phyloP scores from a whole-genome alignment of 345 rosid species.

The Syzygium oleosum region DNA sequence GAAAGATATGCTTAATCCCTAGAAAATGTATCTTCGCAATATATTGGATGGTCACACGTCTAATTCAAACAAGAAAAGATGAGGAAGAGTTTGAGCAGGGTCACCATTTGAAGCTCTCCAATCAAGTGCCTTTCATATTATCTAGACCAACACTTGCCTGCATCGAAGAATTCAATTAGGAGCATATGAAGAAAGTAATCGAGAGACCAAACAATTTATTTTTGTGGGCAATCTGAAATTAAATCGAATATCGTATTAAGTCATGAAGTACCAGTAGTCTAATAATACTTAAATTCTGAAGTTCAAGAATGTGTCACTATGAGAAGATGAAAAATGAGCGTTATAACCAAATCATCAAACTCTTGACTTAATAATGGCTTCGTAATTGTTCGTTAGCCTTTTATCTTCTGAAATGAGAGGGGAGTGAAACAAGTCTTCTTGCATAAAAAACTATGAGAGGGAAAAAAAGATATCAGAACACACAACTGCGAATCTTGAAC shows the following conservation, averaged over 20 bases:
- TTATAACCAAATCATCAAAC: neutral
- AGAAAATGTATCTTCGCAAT: neutral
- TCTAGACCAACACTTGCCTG: constrained; percentile 81
- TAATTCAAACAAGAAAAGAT: neutral
- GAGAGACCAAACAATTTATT: neutral
- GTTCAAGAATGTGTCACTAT: neutral
- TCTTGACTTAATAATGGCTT: neutral
- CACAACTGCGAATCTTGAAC: neutral
- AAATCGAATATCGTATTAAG: neutral
- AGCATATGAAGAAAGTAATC: neutral
- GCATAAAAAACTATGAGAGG: neutral
- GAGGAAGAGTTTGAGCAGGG: neutral
- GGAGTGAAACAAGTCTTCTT: neutral
- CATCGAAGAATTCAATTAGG: neutral
- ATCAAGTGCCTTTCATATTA: constrained; percentile 31
- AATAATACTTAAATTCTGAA: neutral
- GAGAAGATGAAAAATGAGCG: neutral
- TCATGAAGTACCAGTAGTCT: neutral
- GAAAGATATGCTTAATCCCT: neutral
- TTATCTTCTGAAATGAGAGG: neutral
- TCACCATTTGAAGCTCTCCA: constrained; percentile 29
- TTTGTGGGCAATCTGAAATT: neutral
- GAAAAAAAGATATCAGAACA: neutral
- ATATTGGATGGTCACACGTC: neutral
- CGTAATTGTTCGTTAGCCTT: neutral